Base-by-base conservation (phyloP, 768 basidiomycete species). In the Russula sp. region DNA sequence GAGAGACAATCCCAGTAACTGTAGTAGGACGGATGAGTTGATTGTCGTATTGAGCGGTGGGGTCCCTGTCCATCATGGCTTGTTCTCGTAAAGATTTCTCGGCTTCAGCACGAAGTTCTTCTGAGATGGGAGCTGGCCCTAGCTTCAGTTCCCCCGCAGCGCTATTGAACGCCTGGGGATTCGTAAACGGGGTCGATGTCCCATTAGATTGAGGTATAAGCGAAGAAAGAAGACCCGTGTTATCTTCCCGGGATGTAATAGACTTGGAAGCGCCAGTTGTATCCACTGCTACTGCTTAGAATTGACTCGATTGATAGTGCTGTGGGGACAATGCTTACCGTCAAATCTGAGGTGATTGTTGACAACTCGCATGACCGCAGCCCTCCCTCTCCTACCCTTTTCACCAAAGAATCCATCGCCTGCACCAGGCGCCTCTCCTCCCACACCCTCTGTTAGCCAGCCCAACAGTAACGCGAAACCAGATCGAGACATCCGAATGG, bases 391-490 rank as follows among this genome's bases (percentile, higher is more conserved):
- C 69, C 88, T 86, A 20, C 91, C 93, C 59, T 82, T 82, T 67
- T 92, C 87, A 1, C 90, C 92, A 36, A 85, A 78, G 68, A 92
- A 91, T 0, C 93, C 87, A 54, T 85, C 82, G 8, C 92, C 86
- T 60, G 80, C 76, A 54, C 95, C 95, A 65, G 87, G 71, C n/a
- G 86, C 81, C 72, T 93, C 91, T 59, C 94, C 87, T 61, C 94
- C 85, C 58, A 87, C 78, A 16, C 93, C 94, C 71, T 98, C 95
- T 25, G 93, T 97, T 59, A 98, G 75, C 97, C 97, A 99, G 35
- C 96, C 95, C 2, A 98, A 81, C 8, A 99, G 78, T 34, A 99
- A 83, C 47, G 88, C 83, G 70, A 97, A 96, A 7, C 94, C 91
- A 41, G 94, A 94, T 32, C 91, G 83, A 58, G 90, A 91, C 84